phyloP scores from a whole-genome alignment of 257 asterid species.

The Solanum dulcamara region DNA sequence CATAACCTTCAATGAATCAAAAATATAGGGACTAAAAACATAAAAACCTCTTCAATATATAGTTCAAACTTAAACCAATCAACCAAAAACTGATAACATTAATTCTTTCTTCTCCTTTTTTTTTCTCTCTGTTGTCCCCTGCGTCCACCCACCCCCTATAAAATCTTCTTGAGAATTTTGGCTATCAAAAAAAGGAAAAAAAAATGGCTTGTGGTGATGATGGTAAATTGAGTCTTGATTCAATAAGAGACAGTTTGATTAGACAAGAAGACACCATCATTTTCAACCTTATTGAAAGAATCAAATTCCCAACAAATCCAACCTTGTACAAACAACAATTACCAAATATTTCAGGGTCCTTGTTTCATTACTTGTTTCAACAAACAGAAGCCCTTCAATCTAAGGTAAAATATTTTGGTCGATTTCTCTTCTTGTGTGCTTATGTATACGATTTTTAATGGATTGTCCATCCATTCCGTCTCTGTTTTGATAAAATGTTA shows the following conservation, averaged over 20 bases:
- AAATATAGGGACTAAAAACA: not conserved
- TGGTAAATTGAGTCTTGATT: slow-evolving; percentile 42
- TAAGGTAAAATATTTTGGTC: slow-evolving; percentile 27
- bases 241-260: slow-evolving; percentile 52
- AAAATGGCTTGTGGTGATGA: not conserved
- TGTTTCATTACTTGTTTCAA: slow-evolving; percentile 39
- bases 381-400: slow-evolving; percentile 79
- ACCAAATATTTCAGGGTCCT: slow-evolving; percentile 11
- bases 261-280: slow-evolving; percentile 76
- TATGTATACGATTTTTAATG: not conserved
- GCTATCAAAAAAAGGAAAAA: not conserved
- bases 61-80: not conserved
- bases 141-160: not conserved
- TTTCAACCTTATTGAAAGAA: slow-evolving; percentile 68
- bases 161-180: not conserved
- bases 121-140: not conserved
- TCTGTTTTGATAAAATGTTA: not conserved
- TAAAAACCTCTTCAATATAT: not conserved
- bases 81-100: not conserved
- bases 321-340: slow-evolving; percentile 25
- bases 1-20: not conserved
- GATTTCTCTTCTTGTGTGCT: not conserved
- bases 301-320: slow-evolving; percentile 36
- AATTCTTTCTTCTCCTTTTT: not conserved
- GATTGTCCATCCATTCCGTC: not conserved